Evolutionary conservation across 2,329 filamentous ascomycete species (phyloP), one percentile per base, ranked within the genome.

Genomic region (Colletotrichum gloeosporioides): DNA sequence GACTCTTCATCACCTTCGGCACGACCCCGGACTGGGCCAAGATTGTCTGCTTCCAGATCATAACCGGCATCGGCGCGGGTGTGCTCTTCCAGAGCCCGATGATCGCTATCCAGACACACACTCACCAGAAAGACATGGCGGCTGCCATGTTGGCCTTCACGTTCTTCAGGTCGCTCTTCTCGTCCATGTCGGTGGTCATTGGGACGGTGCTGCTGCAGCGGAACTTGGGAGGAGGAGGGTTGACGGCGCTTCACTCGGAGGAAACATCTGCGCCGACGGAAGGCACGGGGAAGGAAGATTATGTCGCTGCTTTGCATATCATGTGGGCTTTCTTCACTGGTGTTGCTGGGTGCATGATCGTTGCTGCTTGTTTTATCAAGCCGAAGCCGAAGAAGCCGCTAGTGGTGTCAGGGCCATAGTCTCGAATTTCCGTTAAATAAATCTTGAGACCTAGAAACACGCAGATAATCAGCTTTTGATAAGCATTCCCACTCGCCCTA

Each of bases 141-240:
- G 88, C 89, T 8, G 89, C 88, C 0, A 91, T 89, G 1, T 88
- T 89, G 1, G 90, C 90, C 0, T 88, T 90, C 61, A 85, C 85
- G 9, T 90, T 91, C 78, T 84, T 89, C 5, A 87, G 91, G 15
- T 91, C 90, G 71, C 84, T 93, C 6, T 90, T 89, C 6, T 91
- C 89, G 0, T 86, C 88, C 8, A 86, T 89, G n/a, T 88, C 87
- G 2, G 86, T 92, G 65, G 90, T 92, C 2, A 85, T 93, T 49
- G 92, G 92, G 15, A 88, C 89, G 16, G 90, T 92, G 15, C 85
- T 93, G 16, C 93, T 93, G 82, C 90, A 92, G 81, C 39, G 31
- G 18, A 71, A 69, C 16, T 25, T 71, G 3, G 36, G 65, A 12
- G 31, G 39, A 0, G 67, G 71, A 12, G 31, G 68, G n/a, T 25